Evolutionary conservation across 2,329 filamentous ascomycete species (phyloP).

Genomic region (Pyrenochaeta sp.): DNA sequence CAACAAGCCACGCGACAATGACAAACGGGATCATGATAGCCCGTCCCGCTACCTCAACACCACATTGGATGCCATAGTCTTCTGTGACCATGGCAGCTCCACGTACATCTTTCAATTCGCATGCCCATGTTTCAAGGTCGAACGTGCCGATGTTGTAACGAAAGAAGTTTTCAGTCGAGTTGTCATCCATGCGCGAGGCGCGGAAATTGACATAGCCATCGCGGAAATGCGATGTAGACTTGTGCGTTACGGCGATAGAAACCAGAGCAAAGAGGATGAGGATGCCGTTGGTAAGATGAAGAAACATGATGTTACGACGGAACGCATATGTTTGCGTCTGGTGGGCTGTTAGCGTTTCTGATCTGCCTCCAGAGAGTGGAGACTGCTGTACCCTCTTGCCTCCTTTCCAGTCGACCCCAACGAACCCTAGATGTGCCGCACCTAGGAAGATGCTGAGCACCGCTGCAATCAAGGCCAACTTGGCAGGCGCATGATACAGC

Average conservation of each 20-base stretch:
- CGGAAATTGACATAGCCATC: slow-evolving; percentile 35
- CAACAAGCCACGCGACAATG: slow-evolving; percentile 27
- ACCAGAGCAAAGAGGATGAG: slow-evolving; percentile 43
- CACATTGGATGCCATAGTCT: slow-evolving; percentile 41
- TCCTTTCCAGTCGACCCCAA: slow-evolving; percentile 35
- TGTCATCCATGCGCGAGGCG: slow-evolving; percentile 23
- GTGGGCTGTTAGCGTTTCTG: not conserved
- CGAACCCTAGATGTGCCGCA: slow-evolving; percentile 29
- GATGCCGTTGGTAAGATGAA: slow-evolving; percentile 41
- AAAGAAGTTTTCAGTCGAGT: slow-evolving; percentile 16
- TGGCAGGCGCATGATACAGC: slow-evolving; percentile 37
- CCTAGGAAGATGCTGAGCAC: slow-evolving; percentile 32
- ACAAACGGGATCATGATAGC: slow-evolving; percentile 42
- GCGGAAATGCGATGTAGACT: slow-evolving; percentile 38
- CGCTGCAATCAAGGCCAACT: slow-evolving; percentile 35
- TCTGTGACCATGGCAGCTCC: slow-evolving; percentile 35
- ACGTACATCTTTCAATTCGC: slow-evolving; percentile 33
- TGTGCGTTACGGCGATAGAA: slow-evolving; percentile 40
- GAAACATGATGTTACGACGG: slow-evolving; percentile 44
- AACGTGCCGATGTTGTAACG: slow-evolving; percentile 46
- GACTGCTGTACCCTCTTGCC: slow-evolving; percentile 30
- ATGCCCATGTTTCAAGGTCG: slow-evolving; percentile 48
- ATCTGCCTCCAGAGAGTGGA: not conserved
- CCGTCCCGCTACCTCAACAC: slow-evolving; percentile 38
- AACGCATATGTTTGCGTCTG: slow-evolving; percentile 44